phyloP scores from a whole-genome alignment of 257 asterid genomes.

The Ilex asprella region DNA sequence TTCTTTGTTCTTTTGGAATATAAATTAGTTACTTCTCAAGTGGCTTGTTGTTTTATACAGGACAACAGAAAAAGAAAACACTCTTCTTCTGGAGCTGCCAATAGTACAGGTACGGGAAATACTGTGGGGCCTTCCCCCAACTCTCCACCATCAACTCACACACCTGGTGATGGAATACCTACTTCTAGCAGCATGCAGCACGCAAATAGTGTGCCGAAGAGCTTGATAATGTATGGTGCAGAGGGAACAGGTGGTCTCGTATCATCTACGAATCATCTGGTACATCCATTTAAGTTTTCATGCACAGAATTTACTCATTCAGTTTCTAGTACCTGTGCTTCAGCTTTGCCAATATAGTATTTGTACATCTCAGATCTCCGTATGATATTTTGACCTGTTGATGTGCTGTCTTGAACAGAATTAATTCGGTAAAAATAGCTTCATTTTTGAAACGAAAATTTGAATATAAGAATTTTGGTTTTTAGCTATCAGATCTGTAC shows the following conservation, averaged over 20 bases:
- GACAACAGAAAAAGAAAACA: constrained; percentile 6
- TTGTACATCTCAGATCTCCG: neutral
- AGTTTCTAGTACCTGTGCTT: too few relatives aligned
- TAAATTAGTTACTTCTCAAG: neutral
- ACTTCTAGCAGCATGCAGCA: constrained; percentile 79
- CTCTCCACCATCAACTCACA: constrained; percentile 87
- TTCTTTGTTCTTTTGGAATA: neutral
- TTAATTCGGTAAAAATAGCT: neutral
- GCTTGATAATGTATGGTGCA: constrained; percentile 76
- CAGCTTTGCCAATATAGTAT: too few relatives aligned
- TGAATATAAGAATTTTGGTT: too few relatives aligned
- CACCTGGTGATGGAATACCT: constrained; percentile 90
- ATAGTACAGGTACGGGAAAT: constrained; percentile 45
- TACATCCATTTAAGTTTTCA: constrained; percentile 17
- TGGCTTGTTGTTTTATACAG: neutral
- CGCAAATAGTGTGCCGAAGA: constrained; percentile 61
- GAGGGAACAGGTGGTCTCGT: constrained; percentile 92
- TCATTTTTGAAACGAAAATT: neutral
- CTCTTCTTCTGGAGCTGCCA: constrained; percentile 26
- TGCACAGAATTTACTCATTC: too few relatives aligned
- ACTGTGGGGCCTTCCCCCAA: constrained; percentile 40
- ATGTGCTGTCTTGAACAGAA: neutral
- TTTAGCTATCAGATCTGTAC: neutral
- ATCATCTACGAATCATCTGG: constrained; percentile 87
- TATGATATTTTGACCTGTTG: neutral